A percentile compares a stretch with the other conserved stretches of the same genome.
phyloP scores from a whole-genome alignment of 768 basidiomycete species.

The Jaapia argillacea region DNA sequence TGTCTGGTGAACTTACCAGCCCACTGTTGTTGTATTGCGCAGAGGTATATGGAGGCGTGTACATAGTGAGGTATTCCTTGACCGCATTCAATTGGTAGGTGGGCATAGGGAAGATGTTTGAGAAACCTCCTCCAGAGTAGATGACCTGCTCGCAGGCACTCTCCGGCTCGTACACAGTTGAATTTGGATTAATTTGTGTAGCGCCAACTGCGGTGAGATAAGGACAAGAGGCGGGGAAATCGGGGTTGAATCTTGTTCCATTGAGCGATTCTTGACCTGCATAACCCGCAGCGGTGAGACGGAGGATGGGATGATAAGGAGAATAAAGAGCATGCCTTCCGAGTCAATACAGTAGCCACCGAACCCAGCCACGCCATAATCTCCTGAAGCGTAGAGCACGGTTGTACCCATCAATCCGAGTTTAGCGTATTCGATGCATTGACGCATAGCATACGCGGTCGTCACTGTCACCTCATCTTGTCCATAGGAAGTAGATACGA shows the following conservation, averaged over 20 bases:
- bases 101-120: slow-evolving; percentile 28
- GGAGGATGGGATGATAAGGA: not conserved
- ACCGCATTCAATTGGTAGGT: slow-evolving; percentile 22
- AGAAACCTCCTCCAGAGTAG: slow-evolving; percentile 31
- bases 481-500: not conserved
- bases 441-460: slow-evolving; percentile 10
- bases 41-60: slow-evolving; percentile 23
- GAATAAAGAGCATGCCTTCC: slow-evolving; percentile 11
- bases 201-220: slow-evolving; percentile 28
- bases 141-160: slow-evolving; percentile 26
- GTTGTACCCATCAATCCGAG: slow-evolving; percentile 25
- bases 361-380: slow-evolving; percentile 32
- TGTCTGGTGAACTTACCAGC: slow-evolving; percentile 10
- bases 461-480: slow-evolving; percentile 10
- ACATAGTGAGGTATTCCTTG: slow-evolving; percentile 16
- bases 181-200: slow-evolving; percentile 24
- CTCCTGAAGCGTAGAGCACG: slow-evolving; percentile 33
- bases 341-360: slow-evolving; percentile 21
- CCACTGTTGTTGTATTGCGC: slow-evolving; percentile 24
- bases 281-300: not conserved
- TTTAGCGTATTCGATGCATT: slow-evolving; percentile 17
- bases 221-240: slow-evolving; percentile 33
- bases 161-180: slow-evolving; percentile 24
- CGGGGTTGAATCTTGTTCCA: slow-evolving; percentile 28
- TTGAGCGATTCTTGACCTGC: slow-evolving; percentile 16